Evolutionary conservation across 1,284 basidiomycete genomes (phyloP).

Genomic region (Irpex rosettiformis): DNA sequence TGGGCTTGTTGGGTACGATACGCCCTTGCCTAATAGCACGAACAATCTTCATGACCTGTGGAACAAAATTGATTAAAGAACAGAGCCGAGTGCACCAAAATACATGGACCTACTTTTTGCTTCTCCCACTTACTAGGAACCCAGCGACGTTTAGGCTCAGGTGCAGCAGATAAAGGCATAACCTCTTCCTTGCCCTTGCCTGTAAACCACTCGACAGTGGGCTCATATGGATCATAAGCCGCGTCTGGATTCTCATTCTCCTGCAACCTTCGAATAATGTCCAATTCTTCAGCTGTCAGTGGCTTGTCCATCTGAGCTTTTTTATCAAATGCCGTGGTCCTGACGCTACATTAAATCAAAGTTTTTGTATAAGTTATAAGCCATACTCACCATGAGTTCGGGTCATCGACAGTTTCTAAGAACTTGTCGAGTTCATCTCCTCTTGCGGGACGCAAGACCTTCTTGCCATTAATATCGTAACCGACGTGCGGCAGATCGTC

Average conservation of each 20-base stretch:
- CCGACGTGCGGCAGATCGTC: slow-evolving; percentile 99
- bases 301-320: slow-evolving; percentile 84
- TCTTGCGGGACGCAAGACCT: slow-evolving; percentile 90
- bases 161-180: slow-evolving; percentile 89
- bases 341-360: slow-evolving; percentile 26
- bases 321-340: slow-evolving; percentile 94
- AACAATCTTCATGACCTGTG: slow-evolving; percentile 98
- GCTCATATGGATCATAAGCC: slow-evolving; percentile 89
- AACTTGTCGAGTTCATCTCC: slow-evolving; percentile 99
- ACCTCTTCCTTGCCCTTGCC: slow-evolving; percentile 92
- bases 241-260: slow-evolving; percentile 91
- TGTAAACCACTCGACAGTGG: slow-evolving; percentile 96
- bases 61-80: neutral
- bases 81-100: neutral
- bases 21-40: slow-evolving; percentile 96
- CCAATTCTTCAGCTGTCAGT: slow-evolving; percentile 88
- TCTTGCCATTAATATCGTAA: slow-evolving; percentile 94
- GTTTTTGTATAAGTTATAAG: slow-evolving; percentile 1
- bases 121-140: slow-evolving; percentile 99
- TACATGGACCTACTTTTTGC: slow-evolving; percentile 82
- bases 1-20: slow-evolving; percentile 89
- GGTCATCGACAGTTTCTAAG: slow-evolving; percentile 90
- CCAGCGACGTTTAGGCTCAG: slow-evolving; percentile 96
- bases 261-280: slow-evolving; percentile 91
- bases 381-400: slow-evolving; percentile 73